Evolutionary conservation across 306 rosid species (phyloP), one percentile per base, ranked within the genome.

Genomic region (Hippophae gyantsensis): DNA sequence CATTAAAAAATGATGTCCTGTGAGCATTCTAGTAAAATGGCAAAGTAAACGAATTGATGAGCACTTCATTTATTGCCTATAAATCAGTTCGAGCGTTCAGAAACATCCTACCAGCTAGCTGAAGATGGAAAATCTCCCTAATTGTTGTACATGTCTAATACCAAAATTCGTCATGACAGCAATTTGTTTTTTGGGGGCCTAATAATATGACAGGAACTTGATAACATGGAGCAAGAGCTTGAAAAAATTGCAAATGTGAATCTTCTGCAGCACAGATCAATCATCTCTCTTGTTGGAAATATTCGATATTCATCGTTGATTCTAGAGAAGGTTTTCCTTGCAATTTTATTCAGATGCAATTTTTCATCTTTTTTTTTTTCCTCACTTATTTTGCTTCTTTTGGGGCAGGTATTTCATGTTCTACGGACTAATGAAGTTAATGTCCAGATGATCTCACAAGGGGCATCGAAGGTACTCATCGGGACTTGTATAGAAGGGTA

Each of bases 401-500:
- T 60, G 46, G 44, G 64, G 60, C 67, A 84, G 84, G 86, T 78
- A 56, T 84, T 84, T 66, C 67, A 49, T 57, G 82, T 81, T 68
- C 86, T 84, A 68, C 82, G 82, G 47, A 62, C 68, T 43, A 80
- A 70, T 71, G 77, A 76, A 51, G 76, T 81, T 70, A 81, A 75
- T 71, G 90, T 84, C 62, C 90, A 84, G 72, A 84, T 84, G 90
- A 84, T 84, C 68, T 84, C 86, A 27, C 80, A 80, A 58, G 90
- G 84, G 64, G 86, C 82, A 49, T 80, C 86, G 32, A 84, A 84
- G 90, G 86, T 81, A 55, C 32, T n/a, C 0, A 25, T 25, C 51
- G 13, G 6, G 5, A 43, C 52, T 43, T 7, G 27, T 8, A 18
- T 9, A 11, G 5, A 26, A 4, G 8, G 32, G 14, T n/a, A 8